A percentile compares a stretch with the other conserved stretches of the same genome.
phyloP scores from a whole-genome alignment of 257 asterid genomes.

The Fraxinus cuspidata region DNA sequence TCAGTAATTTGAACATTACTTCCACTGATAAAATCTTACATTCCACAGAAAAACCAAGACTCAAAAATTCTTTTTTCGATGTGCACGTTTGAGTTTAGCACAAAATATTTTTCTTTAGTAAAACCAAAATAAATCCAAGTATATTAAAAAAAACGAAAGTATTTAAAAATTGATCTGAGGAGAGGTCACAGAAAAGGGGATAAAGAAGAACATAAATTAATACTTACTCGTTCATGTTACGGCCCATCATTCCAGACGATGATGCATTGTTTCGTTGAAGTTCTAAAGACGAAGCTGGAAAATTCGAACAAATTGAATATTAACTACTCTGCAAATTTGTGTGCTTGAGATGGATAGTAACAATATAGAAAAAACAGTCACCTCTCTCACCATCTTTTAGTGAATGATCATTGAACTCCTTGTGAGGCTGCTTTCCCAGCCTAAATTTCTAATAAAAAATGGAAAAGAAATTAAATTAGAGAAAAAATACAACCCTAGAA shows the following conservation, averaged over 20 bases:
- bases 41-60: conserved; percentile 24
- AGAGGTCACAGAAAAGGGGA: background rate
- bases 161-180: background rate
- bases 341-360: background rate
- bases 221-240: conserved; percentile 93
- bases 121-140: background rate
- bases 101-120: background rate
- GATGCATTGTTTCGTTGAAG: conserved; percentile 79
- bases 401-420: conserved; percentile 91
- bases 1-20: conserved; percentile 46
- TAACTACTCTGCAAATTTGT: background rate
- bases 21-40: conserved; percentile 35
- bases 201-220: background rate
- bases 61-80: background rate
- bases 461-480: background rate
- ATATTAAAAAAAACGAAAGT: too few species aligned
- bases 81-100: conserved; percentile 2
- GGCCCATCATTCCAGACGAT: conserved; percentile 85
- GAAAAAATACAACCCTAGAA: background rate
- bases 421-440: conserved; percentile 98
- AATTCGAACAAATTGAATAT: background rate
- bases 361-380: conserved; percentile 12
- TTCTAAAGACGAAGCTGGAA: conserved; percentile 77
- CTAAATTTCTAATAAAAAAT: conserved; percentile 70
- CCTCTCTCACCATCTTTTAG: conserved; percentile 80